A percentile compares a stretch with the other conserved stretches of the same genome.
phyloP scores from a whole-genome alignment of 345 rosid genomes.

The Hibiscus tridactylites region DNA sequence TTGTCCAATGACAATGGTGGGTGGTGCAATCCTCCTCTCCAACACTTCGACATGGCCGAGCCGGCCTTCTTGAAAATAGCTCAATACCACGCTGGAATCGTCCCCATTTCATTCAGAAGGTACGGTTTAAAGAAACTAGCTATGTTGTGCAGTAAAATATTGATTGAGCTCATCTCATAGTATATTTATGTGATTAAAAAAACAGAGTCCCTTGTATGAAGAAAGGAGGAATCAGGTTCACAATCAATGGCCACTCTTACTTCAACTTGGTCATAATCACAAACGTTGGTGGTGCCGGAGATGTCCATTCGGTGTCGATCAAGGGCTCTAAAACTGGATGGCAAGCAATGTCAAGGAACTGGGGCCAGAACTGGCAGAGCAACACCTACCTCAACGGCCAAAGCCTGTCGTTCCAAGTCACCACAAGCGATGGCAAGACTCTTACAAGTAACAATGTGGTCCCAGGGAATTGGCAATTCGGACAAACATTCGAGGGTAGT shows the following conservation, averaged over 20 bases:
- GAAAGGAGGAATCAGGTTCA: background rate
- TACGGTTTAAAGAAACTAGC: too few species aligned
- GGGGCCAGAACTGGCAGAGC: background rate
- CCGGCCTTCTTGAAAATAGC: background rate
- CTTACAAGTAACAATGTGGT: background rate
- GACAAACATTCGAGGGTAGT: conserved; percentile 66
- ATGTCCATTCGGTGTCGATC: background rate
- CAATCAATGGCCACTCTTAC: background rate
- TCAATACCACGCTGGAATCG: background rate
- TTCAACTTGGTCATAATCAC: background rate
- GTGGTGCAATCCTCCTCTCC: background rate
- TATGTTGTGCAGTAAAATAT: background rate
- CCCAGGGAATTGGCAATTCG: conserved; percentile 60
- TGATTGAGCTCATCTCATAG: background rate
- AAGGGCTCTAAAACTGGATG: background rate
- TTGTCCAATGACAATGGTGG: background rate
- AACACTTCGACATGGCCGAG: background rate
- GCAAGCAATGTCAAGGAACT: background rate
- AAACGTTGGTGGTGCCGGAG: background rate
- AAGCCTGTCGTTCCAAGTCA: background rate
- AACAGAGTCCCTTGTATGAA: background rate
- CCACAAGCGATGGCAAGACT: background rate
- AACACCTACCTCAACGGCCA: background rate
- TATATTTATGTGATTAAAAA: background rate
- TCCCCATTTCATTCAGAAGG: background rate